Evolutionary conservation across 2,329 filamentous ascomycete species (phyloP).

Genomic region (Paraconiothyrium brasiliense): DNA sequence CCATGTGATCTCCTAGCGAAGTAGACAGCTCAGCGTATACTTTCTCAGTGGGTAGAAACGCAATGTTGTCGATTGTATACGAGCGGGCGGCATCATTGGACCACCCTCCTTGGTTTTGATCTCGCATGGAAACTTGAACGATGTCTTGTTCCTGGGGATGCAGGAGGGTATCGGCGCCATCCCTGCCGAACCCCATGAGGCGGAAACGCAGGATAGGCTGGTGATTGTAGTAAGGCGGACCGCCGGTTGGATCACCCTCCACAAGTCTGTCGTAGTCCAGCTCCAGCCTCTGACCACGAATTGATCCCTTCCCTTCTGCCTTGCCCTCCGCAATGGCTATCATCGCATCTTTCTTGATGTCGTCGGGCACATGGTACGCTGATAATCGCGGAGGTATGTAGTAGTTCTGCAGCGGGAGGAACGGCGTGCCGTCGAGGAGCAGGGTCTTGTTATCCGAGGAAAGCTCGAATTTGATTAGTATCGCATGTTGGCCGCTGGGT

Average conservation of each 20-base stretch:
- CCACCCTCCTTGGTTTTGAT: constrained; percentile 20
- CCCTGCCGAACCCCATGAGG: constrained; percentile 27
- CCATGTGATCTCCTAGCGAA: constrained; percentile 11
- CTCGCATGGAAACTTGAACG: constrained; percentile 23
- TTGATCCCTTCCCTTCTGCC: constrained; percentile 14
- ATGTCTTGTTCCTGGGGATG: constrained; percentile 21
- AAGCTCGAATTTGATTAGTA: constrained; percentile 30
- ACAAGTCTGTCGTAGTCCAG: constrained; percentile 33
- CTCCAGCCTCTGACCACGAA: constrained; percentile 21
- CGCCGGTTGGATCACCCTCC: constrained; percentile 22
- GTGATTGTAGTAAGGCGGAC: constrained; percentile 19
- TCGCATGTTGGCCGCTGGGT: constrained; percentile 13
- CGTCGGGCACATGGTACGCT: constrained; percentile 31
- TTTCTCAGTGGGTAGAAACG: constrained; percentile 15
- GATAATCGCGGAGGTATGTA: constrained; percentile 25
- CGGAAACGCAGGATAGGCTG: constrained; percentile 26
- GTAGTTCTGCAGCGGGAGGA: constrained; percentile 26
- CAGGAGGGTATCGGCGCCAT: constrained; percentile 20
- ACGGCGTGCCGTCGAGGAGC: constrained; percentile 23
- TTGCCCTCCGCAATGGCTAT: constrained; percentile 12
- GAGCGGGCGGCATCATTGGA: constrained; percentile 21
- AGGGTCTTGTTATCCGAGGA: constrained; percentile 29
- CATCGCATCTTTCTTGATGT: constrained; percentile 16
- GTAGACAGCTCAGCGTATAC: constrained; percentile 10
- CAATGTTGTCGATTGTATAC: constrained; percentile 24